A percentile compares a stretch with the other conserved stretches of the same genome.
phyloP scores from a whole-genome alignment of 2,329 filamentous ascomycete genomes.

The Phoma sp. region DNA sequence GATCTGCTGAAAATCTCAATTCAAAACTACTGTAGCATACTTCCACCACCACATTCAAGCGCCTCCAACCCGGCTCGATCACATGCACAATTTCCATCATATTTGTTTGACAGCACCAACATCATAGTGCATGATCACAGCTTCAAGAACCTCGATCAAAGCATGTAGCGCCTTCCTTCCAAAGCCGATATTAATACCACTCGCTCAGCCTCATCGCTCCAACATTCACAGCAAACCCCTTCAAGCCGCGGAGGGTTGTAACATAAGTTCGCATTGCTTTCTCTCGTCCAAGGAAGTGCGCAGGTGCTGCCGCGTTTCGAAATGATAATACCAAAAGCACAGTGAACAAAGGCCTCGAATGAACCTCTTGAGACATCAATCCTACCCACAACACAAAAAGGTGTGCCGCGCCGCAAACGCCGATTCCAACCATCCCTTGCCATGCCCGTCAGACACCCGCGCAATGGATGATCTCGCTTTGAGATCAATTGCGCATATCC shows the following conservation, averaged over 20 bases:
- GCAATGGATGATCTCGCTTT: no score
- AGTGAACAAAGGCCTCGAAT: neutral
- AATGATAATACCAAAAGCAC: neutral
- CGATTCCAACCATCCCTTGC: neutral
- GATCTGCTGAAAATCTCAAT: no score
- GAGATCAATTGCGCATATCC: neutral
- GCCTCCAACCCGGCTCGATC: no score
- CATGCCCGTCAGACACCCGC: neutral
- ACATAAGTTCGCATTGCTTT: neutral
- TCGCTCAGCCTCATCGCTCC: no score
- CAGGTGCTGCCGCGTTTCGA: neutral
- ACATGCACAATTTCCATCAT: no score
- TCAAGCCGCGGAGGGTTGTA: neutral
- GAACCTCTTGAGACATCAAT: neutral
- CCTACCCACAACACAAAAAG: slow-evolving; percentile 1
- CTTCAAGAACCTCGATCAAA: no score
- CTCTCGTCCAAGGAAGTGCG: neutral
- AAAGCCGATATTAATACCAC: no score
- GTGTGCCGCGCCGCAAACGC: slow-evolving; percentile 11
- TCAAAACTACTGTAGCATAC: no score
- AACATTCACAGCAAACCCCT: neutral
- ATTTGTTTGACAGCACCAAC: no score
- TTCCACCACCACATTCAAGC: no score
- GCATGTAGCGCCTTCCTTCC: no score
- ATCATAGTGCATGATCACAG: no score